A percentile compares a stretch with the other conserved stretches of the same genome.
Evolutionary conservation across 306 rosid genomes (phyloP).

Genomic region (Lupinus albus): DNA sequence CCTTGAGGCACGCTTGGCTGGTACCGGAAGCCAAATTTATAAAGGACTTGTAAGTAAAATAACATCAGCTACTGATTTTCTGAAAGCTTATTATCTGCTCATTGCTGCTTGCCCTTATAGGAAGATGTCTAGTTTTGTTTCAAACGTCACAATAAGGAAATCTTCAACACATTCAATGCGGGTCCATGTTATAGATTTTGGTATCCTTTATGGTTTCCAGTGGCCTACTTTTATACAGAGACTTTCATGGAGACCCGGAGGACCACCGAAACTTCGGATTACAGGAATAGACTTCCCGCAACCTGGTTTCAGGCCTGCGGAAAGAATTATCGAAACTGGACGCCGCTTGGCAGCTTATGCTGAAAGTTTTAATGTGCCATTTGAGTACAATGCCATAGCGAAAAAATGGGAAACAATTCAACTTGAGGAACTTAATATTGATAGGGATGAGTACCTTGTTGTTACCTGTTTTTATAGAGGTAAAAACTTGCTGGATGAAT

Average conservation of each 20-base stretch:
- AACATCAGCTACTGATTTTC: constrained; percentile 66
- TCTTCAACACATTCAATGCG: constrained; percentile 48
- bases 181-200: constrained; percentile 86
- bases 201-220: constrained; percentile 94
- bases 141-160: constrained; percentile 61
- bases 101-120: constrained; percentile 90
- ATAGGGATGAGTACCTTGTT: constrained; percentile 68
- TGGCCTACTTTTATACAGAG: constrained; percentile 91
- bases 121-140: constrained; percentile 66
- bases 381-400: constrained; percentile 82
- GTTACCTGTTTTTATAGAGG: constrained; percentile 78
- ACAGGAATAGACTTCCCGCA: constrained; percentile 96
- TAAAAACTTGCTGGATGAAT: constrained; percentile 85
- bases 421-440: constrained; percentile 84
- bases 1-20: constrained; percentile 96
- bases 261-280: constrained; percentile 84
- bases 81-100: constrained; percentile 80
- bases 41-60: constrained; percentile 74
- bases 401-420: constrained; percentile 84
- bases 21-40: constrained; percentile 95
- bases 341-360: constrained; percentile 82
- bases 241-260: constrained; percentile 56
- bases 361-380: constrained; percentile 69
- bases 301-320: constrained; percentile 96
- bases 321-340: constrained; percentile 87